Conservation (phyloP, 495 filamentous ascomycete genomes). For the Thermothielavioides terrestris region DNA sequence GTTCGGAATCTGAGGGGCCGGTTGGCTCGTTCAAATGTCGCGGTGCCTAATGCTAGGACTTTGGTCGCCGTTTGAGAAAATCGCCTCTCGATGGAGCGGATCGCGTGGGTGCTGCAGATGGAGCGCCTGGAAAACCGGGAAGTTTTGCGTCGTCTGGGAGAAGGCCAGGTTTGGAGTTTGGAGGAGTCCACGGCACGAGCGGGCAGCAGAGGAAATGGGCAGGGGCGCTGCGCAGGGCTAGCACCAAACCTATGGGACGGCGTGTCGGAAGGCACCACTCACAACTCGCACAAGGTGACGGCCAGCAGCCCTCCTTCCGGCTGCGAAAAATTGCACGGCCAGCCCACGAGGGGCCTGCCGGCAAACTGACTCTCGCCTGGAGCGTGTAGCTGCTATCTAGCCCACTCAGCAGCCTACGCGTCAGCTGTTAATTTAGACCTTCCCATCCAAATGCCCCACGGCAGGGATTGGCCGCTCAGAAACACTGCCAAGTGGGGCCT, state of each 20-base stretch:
- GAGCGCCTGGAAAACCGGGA: conserved; percentile 20
- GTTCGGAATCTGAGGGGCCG: conserved; percentile 21
- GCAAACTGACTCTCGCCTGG: too few species aligned
- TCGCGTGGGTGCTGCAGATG: conserved; percentile 19
- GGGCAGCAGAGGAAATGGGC: conserved; percentile 16
- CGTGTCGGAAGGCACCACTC: conserved; percentile 8
- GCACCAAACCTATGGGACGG: conserved; percentile 2
- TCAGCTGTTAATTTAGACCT: conserved; percentile 6
- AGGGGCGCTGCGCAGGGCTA: conserved; percentile 12
- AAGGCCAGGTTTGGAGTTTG: conserved; percentile 10
- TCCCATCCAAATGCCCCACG: neutral
- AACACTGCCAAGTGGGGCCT: neutral
- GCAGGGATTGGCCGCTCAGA: conserved; percentile 8
- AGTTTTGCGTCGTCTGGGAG: conserved; percentile 23
- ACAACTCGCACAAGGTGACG: too few species aligned
- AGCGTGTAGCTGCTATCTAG: conserved; percentile 3
- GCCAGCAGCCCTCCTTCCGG: conserved; percentile 1
- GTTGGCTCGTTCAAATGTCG: conserved; percentile 11
- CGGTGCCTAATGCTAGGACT: conserved; percentile 22
- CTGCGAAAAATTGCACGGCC: conserved; percentile 16
- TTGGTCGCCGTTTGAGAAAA: conserved; percentile 20
- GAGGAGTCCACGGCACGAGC: conserved; percentile 18
- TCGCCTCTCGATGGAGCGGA: conserved; percentile 18
- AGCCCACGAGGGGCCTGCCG: conserved; percentile 3
- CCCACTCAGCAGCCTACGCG: neutral